Conservation (phyloP, 1,139 yeast genomes). For the Blastobotrys malaysiensis region DNA sequence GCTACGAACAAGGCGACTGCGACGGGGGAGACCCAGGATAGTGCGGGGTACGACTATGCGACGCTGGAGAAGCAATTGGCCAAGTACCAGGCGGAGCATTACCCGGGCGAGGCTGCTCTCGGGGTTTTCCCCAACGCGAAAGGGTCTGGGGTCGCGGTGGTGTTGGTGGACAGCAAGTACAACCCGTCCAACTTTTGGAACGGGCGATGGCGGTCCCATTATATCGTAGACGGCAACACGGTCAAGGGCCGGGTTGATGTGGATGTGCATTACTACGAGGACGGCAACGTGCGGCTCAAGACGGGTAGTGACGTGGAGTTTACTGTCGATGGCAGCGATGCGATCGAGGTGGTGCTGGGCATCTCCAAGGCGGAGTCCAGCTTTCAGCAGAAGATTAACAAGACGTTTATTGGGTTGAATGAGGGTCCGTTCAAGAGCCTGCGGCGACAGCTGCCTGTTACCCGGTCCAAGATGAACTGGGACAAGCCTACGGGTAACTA, state of each 20-base stretch:
- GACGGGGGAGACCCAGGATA: constrained; percentile 37
- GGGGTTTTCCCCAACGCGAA: constrained; percentile 49
- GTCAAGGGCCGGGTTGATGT: constrained; percentile 54
- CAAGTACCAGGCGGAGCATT: constrained; percentile 41
- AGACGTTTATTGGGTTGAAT: constrained; percentile 65
- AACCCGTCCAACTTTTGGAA: constrained; percentile 80
- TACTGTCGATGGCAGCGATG: constrained; percentile 14
- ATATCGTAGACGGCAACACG: constrained; percentile 40
- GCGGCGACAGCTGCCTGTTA: constrained; percentile 87
- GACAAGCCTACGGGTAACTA: constrained; percentile 61
- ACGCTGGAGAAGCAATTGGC: constrained; percentile 29
- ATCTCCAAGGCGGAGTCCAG: constrained; percentile 58
- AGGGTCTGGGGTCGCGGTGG: constrained; percentile 40
- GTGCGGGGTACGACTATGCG: constrained; percentile 16
- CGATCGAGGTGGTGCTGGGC: constrained; percentile 40
- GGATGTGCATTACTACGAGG: constrained; percentile 90
- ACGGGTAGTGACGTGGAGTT: constrained; percentile 40
- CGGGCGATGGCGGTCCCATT: constrained; percentile 81
- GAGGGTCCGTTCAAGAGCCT: constrained; percentile 76
- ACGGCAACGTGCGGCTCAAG: constrained; percentile 84
- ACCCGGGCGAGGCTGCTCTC: constrained; percentile 40
- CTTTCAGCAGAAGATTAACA: constrained; percentile 56
- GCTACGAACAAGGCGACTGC: constrained; percentile 44
- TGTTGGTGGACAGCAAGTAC: constrained; percentile 66
- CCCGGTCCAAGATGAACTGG: constrained; percentile 91